A percentile compares a stretch with the other conserved stretches of the same genome.
These are phyloP conservation scores for Tulasnella sp. DNA, from an alignment of 768 basidiomycete genomes.

Conservation along the genomic window DNA sequence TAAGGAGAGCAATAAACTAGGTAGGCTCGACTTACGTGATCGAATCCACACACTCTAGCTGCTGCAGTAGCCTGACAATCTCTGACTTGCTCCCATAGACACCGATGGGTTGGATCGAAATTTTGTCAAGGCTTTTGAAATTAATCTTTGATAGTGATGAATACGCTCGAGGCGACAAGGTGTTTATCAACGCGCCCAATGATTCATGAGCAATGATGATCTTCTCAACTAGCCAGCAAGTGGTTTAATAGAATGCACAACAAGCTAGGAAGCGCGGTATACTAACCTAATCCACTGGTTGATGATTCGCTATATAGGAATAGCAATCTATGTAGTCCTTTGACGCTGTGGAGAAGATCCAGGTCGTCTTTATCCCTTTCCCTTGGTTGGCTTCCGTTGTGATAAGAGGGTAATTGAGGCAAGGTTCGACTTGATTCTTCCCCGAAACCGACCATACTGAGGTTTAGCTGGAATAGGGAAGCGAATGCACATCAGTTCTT, in stretches of 20 bases:
- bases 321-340: slow-evolving; percentile 6
- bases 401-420: too few species aligned
- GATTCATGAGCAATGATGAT: slow-evolving; percentile 45
- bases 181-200: slow-evolving; percentile 37
- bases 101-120: slow-evolving; percentile 38
- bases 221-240: slow-evolving; percentile 30
- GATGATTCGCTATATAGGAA: slow-evolving; percentile 12
- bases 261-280: neutral
- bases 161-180: slow-evolving; percentile 39
- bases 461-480: too few species aligned
- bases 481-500: too few species aligned
- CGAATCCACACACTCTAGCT: slow-evolving; percentile 29
- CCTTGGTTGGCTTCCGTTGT: too few species aligned
- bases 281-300: neutral
- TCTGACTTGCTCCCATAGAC: slow-evolving; percentile 44
- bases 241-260: neutral
- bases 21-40: slow-evolving; percentile 28
- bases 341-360: slow-evolving; percentile 9
- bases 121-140: slow-evolving; percentile 39
- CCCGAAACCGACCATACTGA: too few species aligned
- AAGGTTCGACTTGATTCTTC: too few species aligned
- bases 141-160: slow-evolving; percentile 42
- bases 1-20: neutral
- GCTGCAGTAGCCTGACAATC: slow-evolving; percentile 35
- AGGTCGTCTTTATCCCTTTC: too few species aligned